Conservation (phyloP, 768 basidiomycete genomes). For the Leucosporidium creatinivorum region DNA sequence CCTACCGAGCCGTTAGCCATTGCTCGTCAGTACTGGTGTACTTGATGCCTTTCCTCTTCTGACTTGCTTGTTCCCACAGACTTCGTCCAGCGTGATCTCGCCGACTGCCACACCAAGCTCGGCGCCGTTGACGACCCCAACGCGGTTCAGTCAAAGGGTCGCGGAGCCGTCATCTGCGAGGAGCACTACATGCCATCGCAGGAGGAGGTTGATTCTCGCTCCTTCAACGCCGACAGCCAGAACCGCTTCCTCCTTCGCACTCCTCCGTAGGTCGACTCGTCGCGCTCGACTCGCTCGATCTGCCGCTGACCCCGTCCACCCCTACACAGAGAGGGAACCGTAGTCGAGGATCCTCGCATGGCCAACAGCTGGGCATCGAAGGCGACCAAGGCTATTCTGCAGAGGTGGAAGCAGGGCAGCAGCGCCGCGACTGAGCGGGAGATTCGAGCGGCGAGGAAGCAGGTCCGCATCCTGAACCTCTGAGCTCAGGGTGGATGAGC, state of each 20-base stretch:
- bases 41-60: background rate
- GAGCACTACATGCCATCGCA: constrained; percentile 25
- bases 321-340: background rate
- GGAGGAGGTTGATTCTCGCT: constrained; percentile 1
- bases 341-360: constrained; percentile 17
- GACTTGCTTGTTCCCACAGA: constrained; percentile 3
- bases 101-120: constrained; percentile 23
- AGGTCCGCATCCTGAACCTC: constrained; percentile 14
- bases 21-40: constrained; percentile 6
- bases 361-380: constrained; percentile 14
- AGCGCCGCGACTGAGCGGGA: background rate
- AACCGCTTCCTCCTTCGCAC: constrained; percentile 16
- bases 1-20: constrained; percentile 26
- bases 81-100: constrained; percentile 28
- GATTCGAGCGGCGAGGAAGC: constrained; percentile 9
- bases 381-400: constrained; percentile 4
- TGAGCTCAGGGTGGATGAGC: background rate
- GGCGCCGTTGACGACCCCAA: constrained; percentile 21
- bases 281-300: no score
- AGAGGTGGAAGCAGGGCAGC: constrained; percentile 6
- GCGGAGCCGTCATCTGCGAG: constrained; percentile 22
- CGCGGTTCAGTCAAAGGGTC: constrained; percentile 10
- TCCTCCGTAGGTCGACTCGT: background rate
- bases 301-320: no score
- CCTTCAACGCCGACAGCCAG: constrained; percentile 5